Base-by-base conservation (phyloP, 2,329 filamentous ascomycete species). In the Epichloe baconii region DNA sequence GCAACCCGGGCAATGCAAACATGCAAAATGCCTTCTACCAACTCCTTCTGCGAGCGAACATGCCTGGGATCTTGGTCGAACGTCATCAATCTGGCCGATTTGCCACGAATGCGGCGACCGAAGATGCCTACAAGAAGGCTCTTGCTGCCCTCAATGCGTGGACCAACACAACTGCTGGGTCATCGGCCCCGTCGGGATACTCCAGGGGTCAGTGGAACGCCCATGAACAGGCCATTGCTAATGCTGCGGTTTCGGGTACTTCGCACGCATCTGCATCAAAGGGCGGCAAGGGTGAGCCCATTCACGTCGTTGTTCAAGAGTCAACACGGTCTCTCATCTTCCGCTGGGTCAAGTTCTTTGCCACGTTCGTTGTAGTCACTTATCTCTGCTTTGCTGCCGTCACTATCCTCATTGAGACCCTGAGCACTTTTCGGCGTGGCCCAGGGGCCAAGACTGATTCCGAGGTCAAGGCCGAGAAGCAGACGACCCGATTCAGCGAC, bases 291-390 rank as follows among this genome's bases (percentile, higher is more conserved):
- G 83, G 84, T 38, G 82, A 86, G 45, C 91, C 91, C n/a, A 79
- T 98, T 31, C 90, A 97, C 63, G 93, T 98, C 42, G 86, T 97
- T 12, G 88, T 98, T 5, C 90, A 97, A 61, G 93, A 98, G 67
- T 88, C 88, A 15, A 76, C 86, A 49, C 82, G 86, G 51, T 82
- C 79, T 56, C 77, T 79, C 35, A 76, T 96, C 54, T 95, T 96
- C 70, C 87, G 88, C 64, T 96, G 89, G 90, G 73, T 91, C 67
- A 94, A 88, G 66, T 95, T 95, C 65, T 59, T 94, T 48, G 68
- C 88, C 44, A 83, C 81, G 64, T 95, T 95, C 58, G 79, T 77
- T 52, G 76, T 96, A 49, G 73, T 88, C 59, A 82, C 80, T 35
- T 98, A 96, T 62, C 74, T 94, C 52, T 82, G 82, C 53, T 72